A percentile compares a stretch with the other conserved stretches of the same genome.
These are phyloP conservation scores for Chrysochromulina tobinii DNA, from an alignment of 78 protist genomes.

Conservation along the genomic window DNA sequence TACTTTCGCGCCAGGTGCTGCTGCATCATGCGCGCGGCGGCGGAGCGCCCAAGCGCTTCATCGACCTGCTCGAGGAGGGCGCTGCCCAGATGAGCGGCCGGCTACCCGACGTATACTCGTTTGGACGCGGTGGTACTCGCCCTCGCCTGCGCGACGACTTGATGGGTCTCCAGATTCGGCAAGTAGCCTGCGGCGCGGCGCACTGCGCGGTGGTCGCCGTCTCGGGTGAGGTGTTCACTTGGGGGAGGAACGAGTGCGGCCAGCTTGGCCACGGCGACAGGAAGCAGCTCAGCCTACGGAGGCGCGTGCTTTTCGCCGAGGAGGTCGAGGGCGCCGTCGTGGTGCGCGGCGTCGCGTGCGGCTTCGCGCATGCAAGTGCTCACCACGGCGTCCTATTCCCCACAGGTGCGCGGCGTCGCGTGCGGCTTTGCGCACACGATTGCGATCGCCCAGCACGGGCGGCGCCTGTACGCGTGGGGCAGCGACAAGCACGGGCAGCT, in stretches of 20 bases:
- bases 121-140: not conserved
- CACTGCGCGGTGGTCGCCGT: not conserved
- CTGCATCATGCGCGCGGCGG: not conserved
- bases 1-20: not conserved
- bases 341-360: too few relatives aligned
- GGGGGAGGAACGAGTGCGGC: not conserved
- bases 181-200: not conserved
- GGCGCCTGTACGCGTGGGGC: too few relatives aligned
- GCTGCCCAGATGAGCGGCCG: not conserved
- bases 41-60: not conserved
- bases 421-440: too few relatives aligned
- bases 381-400: too few relatives aligned
- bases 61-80: not conserved
- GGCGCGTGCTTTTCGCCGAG: not conserved
- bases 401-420: too few relatives aligned
- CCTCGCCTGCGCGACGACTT: not conserved
- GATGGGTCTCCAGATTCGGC: not conserved
- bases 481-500: too few relatives aligned
- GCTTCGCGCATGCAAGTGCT: too few relatives aligned
- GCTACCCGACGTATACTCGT: not conserved
- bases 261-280: constrained; percentile 20
- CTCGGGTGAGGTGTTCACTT: not conserved
- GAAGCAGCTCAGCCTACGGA: not conserved
- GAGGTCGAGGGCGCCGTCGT: too few relatives aligned
- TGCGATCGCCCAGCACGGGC: too few relatives aligned